Conservation (phyloP, 768 basidiomycete species). For the Boletus tomentosulus region DNA sequence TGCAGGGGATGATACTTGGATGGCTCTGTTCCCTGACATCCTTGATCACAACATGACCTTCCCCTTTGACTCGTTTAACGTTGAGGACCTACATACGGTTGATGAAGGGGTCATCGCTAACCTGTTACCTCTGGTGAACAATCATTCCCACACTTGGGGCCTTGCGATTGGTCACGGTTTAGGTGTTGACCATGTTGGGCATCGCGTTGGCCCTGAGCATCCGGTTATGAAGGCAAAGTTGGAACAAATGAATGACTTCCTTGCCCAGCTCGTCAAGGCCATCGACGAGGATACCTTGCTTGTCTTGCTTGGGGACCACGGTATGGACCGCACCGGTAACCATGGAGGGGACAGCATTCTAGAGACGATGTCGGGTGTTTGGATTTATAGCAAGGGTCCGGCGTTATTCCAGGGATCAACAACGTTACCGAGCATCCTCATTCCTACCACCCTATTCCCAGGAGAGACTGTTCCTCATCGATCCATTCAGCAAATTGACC, state of each 20-base stretch:
- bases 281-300: slow-evolving; percentile 88
- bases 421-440: slow-evolving; percentile 44
- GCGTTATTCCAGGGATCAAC: slow-evolving; percentile 37
- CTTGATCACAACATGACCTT: slow-evolving; percentile 72
- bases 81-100: slow-evolving; percentile 95
- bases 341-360: slow-evolving; percentile 88
- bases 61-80: slow-evolving; percentile 96
- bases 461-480: slow-evolving; percentile 52
- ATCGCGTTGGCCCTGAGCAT: slow-evolving; percentile 88
- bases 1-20: slow-evolving; percentile 98
- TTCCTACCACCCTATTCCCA: slow-evolving; percentile 59
- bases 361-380: slow-evolving; percentile 83
- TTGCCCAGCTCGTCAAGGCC: slow-evolving; percentile 64
- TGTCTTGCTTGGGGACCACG: slow-evolving; percentile 92
- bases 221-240: slow-evolving; percentile 83
- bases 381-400: slow-evolving; percentile 85
- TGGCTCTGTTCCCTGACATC: slow-evolving; percentile 74
- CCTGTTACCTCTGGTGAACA: slow-evolving; percentile 72
- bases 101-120: slow-evolving; percentile 86
- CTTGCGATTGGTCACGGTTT: slow-evolving; percentile 90
- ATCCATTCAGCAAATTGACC: slow-evolving; percentile 86
- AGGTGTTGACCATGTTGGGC: slow-evolving; percentile 95
- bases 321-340: slow-evolving; percentile 93
- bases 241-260: slow-evolving; percentile 79
- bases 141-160: slow-evolving; percentile 61